Percentiles rank a stretch among this genome's conserved stretches.
Conservation (phyloP, 306 rosid genomes). For the Castanopsis chinensis region DNA sequence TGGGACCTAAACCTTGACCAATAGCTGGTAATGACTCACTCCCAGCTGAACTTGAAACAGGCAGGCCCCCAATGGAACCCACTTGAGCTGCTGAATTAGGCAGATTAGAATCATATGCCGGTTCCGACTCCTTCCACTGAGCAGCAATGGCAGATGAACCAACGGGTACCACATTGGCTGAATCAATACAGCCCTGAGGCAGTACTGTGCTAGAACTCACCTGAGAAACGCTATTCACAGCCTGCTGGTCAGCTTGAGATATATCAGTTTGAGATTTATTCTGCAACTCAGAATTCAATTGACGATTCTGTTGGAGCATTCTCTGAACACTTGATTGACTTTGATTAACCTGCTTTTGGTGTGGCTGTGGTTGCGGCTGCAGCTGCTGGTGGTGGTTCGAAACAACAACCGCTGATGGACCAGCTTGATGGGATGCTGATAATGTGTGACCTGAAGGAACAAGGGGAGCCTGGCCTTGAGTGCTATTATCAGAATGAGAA, state of each 20-base stretch:
- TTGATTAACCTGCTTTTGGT: conserved; percentile 64
- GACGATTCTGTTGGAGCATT: conserved; percentile 59
- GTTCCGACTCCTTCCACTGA: conserved; percentile 75
- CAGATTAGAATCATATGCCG: conserved; percentile 46
- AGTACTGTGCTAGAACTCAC: conserved; percentile 41
- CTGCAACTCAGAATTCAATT: conserved; percentile 53
- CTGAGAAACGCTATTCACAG: conserved; percentile 46
- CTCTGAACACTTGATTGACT: conserved; percentile 62
- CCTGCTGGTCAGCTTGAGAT: conserved; percentile 64
- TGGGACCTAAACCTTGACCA: conserved; percentile 62
- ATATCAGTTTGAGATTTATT: conserved; percentile 56
- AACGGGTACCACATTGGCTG: conserved; percentile 41
- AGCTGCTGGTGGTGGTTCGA: conserved; percentile 52
- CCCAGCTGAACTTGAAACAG: conserved; percentile 55
- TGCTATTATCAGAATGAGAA: conserved; percentile 61
- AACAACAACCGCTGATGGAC: conserved; percentile 32
- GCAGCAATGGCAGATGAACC: conserved; percentile 43
- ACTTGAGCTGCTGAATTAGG: conserved; percentile 46
- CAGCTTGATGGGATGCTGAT: conserved; percentile 52
- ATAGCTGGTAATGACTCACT: conserved; percentile 47
- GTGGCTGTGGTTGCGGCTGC: conserved; percentile 51
- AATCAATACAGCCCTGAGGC: conserved; percentile 55
- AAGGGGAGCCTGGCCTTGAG: conserved; percentile 56
- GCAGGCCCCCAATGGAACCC: conserved; percentile 53
- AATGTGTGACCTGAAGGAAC: conserved; percentile 52